phyloP scores from a whole-genome alignment of 1,139 yeast genomes.

The Pichia sp. region DNA sequence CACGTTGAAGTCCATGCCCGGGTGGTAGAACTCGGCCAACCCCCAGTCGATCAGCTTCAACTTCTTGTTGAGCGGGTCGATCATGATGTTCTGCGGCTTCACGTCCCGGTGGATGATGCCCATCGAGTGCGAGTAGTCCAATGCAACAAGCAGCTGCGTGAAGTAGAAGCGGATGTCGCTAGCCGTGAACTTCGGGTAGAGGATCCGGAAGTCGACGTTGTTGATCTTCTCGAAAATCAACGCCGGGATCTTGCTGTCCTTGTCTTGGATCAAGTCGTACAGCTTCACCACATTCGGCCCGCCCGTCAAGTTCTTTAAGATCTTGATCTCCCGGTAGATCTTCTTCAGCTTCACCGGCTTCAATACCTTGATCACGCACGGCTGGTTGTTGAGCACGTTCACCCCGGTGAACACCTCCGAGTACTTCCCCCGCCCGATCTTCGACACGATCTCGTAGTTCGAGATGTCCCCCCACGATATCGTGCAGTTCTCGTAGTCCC shows the following conservation, averaged over 20 bases:
- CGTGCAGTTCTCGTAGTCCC: constrained; percentile 77
- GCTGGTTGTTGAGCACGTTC: constrained; percentile 49
- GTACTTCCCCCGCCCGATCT: constrained; percentile 96
- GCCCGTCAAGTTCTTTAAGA: constrained; percentile 79
- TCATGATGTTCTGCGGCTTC: constrained; percentile 97
- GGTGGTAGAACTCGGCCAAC: constrained; percentile 93
- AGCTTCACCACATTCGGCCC: constrained; percentile 82
- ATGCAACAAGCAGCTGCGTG: constrained; percentile 80
- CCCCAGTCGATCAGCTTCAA: constrained; percentile 98
- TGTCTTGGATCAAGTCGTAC: constrained; percentile 86
- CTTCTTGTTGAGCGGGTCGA: constrained; percentile 71
- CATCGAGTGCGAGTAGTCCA: constrained; percentile 93
- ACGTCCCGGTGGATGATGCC: constrained; percentile 99
- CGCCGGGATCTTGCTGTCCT: constrained; percentile 88
- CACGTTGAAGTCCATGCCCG: constrained; percentile 91
- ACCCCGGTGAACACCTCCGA: constrained; percentile 91
- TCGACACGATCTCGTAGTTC: constrained; percentile 84
- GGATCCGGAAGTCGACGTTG: constrained; percentile 83
- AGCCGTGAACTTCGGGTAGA: constrained; percentile 86
- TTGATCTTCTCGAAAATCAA: constrained; percentile 86
- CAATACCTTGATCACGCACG: constrained; percentile 84
- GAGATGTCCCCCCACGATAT: constrained; percentile 60
- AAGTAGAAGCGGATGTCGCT: constrained; percentile 84
- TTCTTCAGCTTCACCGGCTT: constrained; percentile 97
- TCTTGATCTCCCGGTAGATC: constrained; percentile 91